Conservation (phyloP, 306 rosid genomes). For the Quercus rubra region DNA sequence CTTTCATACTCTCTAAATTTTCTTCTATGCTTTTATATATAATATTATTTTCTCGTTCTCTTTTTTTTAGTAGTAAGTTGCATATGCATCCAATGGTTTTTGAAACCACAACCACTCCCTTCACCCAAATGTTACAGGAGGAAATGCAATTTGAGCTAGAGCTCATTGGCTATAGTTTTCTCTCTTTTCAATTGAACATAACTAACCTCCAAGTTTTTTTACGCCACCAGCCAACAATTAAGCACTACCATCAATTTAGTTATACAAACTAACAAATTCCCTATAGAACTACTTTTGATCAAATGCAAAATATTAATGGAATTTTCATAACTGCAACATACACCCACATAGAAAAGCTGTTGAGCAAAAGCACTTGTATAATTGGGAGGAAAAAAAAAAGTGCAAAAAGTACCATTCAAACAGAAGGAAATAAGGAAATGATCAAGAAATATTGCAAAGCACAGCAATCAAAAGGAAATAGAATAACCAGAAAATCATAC, state of each 20-base stretch:
- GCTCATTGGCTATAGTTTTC: neutral
- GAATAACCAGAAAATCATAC: conserved; percentile 34
- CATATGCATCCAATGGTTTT: neutral
- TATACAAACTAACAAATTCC: neutral
- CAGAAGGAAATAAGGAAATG: conserved; percentile 1
- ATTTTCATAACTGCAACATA: conserved; percentile 2
- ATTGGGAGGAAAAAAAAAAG: neutral
- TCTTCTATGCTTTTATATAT: neutral
- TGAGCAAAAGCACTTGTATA: neutral
- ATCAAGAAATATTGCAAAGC: conserved; percentile 6
- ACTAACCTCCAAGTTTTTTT: neutral
- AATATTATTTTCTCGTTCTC: neutral
- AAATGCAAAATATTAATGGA: conserved; percentile 18
- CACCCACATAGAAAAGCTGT: conserved; percentile 14
- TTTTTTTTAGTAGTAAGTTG: neutral
- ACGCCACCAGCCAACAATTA: neutral
- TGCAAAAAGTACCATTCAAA: conserved; percentile 10
- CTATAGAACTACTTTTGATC: neutral
- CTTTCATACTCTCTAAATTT: neutral
- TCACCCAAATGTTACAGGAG: neutral
- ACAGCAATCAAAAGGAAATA: conserved; percentile 13
- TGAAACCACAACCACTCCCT: neutral
- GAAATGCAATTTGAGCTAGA: neutral
- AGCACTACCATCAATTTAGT: neutral
- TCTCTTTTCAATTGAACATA: neutral